These are phyloP conservation scores for Plasmodium cynomolgi DNA, from an alignment of 169 alveolate genomes.

Conservation along the genomic window DNA sequence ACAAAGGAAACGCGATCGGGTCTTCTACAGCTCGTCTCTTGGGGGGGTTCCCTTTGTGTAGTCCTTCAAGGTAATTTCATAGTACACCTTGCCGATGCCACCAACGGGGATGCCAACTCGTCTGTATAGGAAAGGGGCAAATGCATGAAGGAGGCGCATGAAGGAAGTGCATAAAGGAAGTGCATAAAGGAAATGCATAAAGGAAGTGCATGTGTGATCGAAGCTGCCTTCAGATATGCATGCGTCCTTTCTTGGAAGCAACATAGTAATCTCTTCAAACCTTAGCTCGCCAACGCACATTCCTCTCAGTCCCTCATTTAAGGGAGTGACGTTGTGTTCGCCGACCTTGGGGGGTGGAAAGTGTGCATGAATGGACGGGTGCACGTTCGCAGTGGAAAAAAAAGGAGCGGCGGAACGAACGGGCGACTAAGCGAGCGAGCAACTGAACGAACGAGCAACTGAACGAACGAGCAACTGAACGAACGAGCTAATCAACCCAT, in stretches of 20 bases:
- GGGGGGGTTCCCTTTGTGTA: constrained; percentile 21
- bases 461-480: neutral
- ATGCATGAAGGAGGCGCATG: neutral
- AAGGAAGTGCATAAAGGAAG: neutral
- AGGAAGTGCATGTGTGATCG: neutral
- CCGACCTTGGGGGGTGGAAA: constrained; percentile 78
- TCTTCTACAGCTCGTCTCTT: constrained; percentile 27
- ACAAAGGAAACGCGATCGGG: neutral
- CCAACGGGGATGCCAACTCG: constrained; percentile 83
- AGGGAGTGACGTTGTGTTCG: constrained; percentile 79
- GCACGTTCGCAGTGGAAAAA: neutral
- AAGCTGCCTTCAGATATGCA: neutral
- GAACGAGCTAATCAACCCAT: neutral
- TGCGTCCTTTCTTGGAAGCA: neutral
- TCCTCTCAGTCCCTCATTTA: constrained; percentile 80
- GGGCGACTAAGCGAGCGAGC: neutral
- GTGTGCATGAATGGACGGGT: neutral
- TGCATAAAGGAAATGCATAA: too few species aligned
- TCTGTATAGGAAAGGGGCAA: constrained; percentile 35
- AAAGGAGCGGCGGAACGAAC: neutral
- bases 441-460: neutral
- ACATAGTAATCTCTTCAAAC: constrained; percentile 33
- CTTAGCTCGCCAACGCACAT: constrained; percentile 85
- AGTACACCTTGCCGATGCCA: constrained; percentile 79
- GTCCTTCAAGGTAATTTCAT: constrained; percentile 78